Percentiles rank a stretch among this genome's conserved stretches.
These are phyloP conservation scores for Phyllachora maydis DNA, from an alignment of 2,329 filamentous ascomycete species.

Conservation along the genomic window DNA sequence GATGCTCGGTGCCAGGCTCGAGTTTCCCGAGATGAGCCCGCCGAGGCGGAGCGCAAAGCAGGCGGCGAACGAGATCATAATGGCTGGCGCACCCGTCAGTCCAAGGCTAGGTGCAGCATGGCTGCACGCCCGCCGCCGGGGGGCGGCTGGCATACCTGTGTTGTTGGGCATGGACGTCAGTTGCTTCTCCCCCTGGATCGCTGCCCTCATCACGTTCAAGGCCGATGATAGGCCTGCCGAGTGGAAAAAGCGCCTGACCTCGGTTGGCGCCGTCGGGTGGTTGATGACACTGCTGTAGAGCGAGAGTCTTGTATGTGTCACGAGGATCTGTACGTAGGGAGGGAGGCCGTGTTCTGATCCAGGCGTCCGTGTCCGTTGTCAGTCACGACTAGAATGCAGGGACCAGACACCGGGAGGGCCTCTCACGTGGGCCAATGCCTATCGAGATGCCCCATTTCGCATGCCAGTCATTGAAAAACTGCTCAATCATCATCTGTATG, in stretches of 20 bases:
- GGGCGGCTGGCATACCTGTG: too few relatives aligned
- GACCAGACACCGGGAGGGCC: too few relatives aligned
- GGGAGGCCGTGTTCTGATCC: constrained; percentile 31
- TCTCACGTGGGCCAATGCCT: constrained; percentile 26
- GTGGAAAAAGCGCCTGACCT: constrained; percentile 54
- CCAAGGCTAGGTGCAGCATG: too few relatives aligned
- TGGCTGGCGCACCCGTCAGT: too few relatives aligned
- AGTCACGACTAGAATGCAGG: too few relatives aligned
- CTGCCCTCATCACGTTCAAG: constrained; percentile 53
- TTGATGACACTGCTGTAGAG: constrained; percentile 59
- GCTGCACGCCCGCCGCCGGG: too few relatives aligned
- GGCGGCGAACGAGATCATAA: constrained; percentile 60
- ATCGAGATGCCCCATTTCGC: constrained; percentile 39
- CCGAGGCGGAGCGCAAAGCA: constrained; percentile 48
- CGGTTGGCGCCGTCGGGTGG: constrained; percentile 46
- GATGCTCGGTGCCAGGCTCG: constrained; percentile 39
- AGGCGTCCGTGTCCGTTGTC: constrained; percentile 5
- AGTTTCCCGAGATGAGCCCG: constrained; percentile 33
- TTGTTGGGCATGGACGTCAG: constrained; percentile 63
- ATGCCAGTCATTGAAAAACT: constrained; percentile 45
- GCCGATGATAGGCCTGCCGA: constrained; percentile 51
- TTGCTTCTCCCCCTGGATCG: constrained; percentile 49
- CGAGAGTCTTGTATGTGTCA: constrained; percentile 53
- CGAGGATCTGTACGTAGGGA: constrained; percentile 55
- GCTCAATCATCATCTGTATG: constrained; percentile 39